Percentiles rank a stretch among this genome's conserved stretches.
Evolutionary conservation across 306 rosid species (phyloP).

Genomic region (Trifolium pratense): DNA sequence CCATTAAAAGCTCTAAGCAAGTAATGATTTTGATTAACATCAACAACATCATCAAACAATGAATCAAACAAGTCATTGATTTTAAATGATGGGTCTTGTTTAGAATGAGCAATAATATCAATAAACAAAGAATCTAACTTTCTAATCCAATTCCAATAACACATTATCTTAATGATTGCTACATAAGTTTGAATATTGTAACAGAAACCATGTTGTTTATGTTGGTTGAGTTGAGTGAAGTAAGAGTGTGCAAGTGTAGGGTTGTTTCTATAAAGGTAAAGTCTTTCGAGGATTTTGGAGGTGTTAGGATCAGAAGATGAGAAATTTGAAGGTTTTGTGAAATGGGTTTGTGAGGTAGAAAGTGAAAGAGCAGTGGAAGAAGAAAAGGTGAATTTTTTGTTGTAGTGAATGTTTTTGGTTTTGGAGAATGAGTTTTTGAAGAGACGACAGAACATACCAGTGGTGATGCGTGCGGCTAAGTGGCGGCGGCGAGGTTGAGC

Average conservation of each 20-base stretch:
- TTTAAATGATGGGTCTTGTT: conserved; percentile 39
- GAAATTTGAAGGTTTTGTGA: background rate
- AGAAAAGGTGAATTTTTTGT: conserved; percentile 25
- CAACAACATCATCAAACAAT: conserved; percentile 44
- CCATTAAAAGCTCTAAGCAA: conserved; percentile 56
- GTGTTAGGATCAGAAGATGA: conserved; percentile 26
- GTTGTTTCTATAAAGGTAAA: conserved; percentile 43
- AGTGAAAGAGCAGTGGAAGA: conserved; percentile 46
- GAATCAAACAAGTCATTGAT: conserved; percentile 53
- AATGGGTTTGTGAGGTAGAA: conserved; percentile 17
- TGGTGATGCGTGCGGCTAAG: too few species aligned
- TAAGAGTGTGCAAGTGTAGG: conserved; percentile 62
- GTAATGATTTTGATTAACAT: conserved; percentile 22
- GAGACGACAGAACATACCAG: background rate
- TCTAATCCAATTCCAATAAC: conserved; percentile 60
- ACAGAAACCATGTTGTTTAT: conserved; percentile 40
- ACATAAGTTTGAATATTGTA: conserved; percentile 60
- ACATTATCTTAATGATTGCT: conserved; percentile 58
- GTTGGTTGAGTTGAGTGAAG: conserved; percentile 47
- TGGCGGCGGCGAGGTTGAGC: too few species aligned
- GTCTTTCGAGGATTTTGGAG: conserved; percentile 46
- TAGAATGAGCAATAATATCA: conserved; percentile 50
- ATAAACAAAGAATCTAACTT: conserved; percentile 64
- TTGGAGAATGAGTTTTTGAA: conserved; percentile 3
- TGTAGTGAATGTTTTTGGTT: background rate